Evolutionary conservation across 306 rosid species (phyloP), one percentile per base, ranked within the genome.

Genomic region (Glycine soja): DNA sequence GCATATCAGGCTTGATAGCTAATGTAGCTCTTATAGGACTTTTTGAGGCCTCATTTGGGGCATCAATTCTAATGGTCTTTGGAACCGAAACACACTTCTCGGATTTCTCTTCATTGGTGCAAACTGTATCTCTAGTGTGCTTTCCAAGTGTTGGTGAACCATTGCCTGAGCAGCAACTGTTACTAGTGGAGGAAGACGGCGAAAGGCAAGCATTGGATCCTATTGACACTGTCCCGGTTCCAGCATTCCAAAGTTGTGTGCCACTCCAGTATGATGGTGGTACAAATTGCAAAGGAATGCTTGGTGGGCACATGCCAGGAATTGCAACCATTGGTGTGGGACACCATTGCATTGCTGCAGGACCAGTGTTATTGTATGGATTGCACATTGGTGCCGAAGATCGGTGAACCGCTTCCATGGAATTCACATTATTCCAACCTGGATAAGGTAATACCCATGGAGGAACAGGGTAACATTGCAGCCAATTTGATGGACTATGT

Each of bases 81-180:
- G 88, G 93, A 78, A 79, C 83, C 69, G 81, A 84, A 52, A 76
- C 62, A 50, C 80, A 64, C 36, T 83, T 86, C 46, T 85, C 93
- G 42, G 81, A 70, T 48, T 68, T 86, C 59, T 89, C 93, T 65
- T 75, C 86, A 45, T 88, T 87, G 6, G 69, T 24, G 50, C 42
- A 66, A 74, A 77, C 47, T 2, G 80, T 48, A 10, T 88, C 95
- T 70, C 94, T 87, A 2, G 75, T 77, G 76, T 89, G 97, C 74
- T 92, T 90, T 2, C 95, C 97, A 5, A 90, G 80, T 4, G 81
- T 88, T 5, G 87, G 84, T 1, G 87, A 86, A 10, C 78, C 88
- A 82, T 78, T 86, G 9, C 87, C 82, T 0, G 86, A 72, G 84
- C 78, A 89, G 84, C 83, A 82, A 53, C 87, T 84, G 38, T 85